phyloP scores from a whole-genome alignment of 371 early-diverging fungal species.

The Mucor saturninus region DNA sequence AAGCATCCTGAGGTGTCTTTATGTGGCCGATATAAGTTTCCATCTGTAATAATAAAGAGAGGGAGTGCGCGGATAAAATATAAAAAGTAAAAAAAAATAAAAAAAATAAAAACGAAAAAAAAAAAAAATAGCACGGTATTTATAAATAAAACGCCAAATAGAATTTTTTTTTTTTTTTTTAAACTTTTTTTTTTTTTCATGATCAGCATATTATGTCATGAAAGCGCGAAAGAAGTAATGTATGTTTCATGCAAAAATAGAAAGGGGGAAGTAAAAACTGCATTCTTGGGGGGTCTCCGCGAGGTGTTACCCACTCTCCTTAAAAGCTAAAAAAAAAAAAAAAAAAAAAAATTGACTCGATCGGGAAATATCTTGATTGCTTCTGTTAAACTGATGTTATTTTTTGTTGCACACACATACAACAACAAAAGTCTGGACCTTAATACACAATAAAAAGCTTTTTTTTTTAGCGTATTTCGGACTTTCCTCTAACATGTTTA shows the following conservation, averaged over 20 bases:
- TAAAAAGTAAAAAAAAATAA: slow-evolving; percentile 9
- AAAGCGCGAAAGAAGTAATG: slow-evolving; percentile 24
- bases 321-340: slow-evolving; percentile 10
- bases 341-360: slow-evolving; percentile 13
- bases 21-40: slow-evolving; percentile 69
- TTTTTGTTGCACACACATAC: slow-evolving; percentile 5
- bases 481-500: not conserved
- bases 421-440: slow-evolving; percentile 20
- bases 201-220: slow-evolving; percentile 42
- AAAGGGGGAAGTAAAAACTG: slow-evolving; percentile 6
- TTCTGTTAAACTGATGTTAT: slow-evolving; percentile 23
- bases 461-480: not conserved
- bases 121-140: slow-evolving; percentile 8
- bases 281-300: slow-evolving; percentile 30
- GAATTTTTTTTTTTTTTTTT: slow-evolving; percentile 26
- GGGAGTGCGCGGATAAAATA: not conserved
- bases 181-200: slow-evolving; percentile 35
- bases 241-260: slow-evolving; percentile 34
- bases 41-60: slow-evolving; percentile 33
- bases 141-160: not conserved
- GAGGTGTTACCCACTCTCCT: not conserved
- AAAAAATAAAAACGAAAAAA: slow-evolving; percentile 8
- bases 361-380: slow-evolving; percentile 36
- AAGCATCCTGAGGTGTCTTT: slow-evolving; percentile 80
- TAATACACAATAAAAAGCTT: not conserved